Conservation (phyloP, 257 asterid genomes). For the Hygrophila difformis region DNA sequence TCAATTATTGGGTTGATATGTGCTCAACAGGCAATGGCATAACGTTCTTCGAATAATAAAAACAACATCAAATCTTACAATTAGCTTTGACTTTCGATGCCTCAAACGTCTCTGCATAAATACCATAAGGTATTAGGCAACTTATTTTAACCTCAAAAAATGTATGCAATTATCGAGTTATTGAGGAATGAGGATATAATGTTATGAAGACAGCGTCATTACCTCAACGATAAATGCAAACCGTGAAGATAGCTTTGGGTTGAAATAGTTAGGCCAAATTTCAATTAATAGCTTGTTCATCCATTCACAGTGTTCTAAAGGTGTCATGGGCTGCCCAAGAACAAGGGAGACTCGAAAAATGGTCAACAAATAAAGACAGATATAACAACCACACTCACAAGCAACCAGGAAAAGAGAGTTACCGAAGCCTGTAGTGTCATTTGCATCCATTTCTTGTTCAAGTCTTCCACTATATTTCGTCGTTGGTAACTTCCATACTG, state of each 20-base stretch:
- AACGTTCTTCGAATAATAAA: constrained; percentile 12
- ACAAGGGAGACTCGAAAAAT: constrained; percentile 1
- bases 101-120: constrained; percentile 77
- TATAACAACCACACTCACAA: background rate
- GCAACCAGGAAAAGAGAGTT: constrained; percentile 9
- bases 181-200: no score
- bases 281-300: constrained; percentile 74
- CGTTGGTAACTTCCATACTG: constrained; percentile 81
- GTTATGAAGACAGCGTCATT: constrained; percentile 6
- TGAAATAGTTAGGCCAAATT: constrained; percentile 67
- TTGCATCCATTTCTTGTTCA: constrained; percentile 90
- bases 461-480: constrained; percentile 55
- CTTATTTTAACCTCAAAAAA: background rate
- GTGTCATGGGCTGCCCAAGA: constrained; percentile 57
- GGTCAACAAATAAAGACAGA: background rate
- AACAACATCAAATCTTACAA: constrained; percentile 47
- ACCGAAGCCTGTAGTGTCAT: constrained; percentile 59
- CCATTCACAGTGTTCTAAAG: constrained; percentile 98
- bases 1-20: constrained; percentile 2
- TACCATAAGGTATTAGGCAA: constrained; percentile 16
- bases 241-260: constrained; percentile 76
- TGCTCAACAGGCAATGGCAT: constrained; percentile 7
- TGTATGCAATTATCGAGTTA: background rate
- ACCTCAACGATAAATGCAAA: constrained; percentile 90
- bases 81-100: constrained; percentile 73